Base-by-base conservation (phyloP, 768 basidiomycete genomes). In the Amyloporia xantha region DNA sequence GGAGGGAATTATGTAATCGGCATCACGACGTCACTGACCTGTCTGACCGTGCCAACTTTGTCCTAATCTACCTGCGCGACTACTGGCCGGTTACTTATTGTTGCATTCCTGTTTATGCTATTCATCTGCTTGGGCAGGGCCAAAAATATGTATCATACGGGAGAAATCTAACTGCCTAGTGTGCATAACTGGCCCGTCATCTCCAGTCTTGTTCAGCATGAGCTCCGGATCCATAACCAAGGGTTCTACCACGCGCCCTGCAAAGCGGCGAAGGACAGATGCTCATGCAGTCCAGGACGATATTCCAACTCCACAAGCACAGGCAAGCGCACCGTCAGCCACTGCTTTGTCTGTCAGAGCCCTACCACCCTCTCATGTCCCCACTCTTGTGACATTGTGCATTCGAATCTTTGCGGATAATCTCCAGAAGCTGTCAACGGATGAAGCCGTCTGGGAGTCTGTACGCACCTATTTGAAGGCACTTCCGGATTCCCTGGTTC, bases 401-500 rank as follows among this genome's bases (percentile, higher is more conserved):
- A 71, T 73, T 3, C 72, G 76, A 23, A 62, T 69, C 5, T 82
- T 85, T 49, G 80, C 74, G 24, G 56, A 67, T 1, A 67, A 74
- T 47, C 62, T 80, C 30, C 58, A 59, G 28, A 50, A 50, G 3
- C 64, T 83, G n/a, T 68, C 70, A 30, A 63, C 60, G 25, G 64
- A 72, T 21, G 60, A 67, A 44, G 41, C 45, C 7, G 46, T 57
- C 25, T 80, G 79, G 77, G 58, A 67, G 21, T 50, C 48, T n/a
- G 63, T 71, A 3, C 68, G 70, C 23, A 40, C 41, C 20, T 67
- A 69, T 55, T 61, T 86, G 15, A 68, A 70, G 41, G 54, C 55
- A 4, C 59, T 86, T 6, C 84, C 84, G 0, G 80, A 83, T 36
- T 5, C 63, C 7, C 50, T 82, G 4, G 63, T 76, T 13, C 72